Percentiles rank a stretch among this genome's conserved stretches.
phyloP scores from a whole-genome alignment of 305 asterid species.

The Ilex paraguariensis region DNA sequence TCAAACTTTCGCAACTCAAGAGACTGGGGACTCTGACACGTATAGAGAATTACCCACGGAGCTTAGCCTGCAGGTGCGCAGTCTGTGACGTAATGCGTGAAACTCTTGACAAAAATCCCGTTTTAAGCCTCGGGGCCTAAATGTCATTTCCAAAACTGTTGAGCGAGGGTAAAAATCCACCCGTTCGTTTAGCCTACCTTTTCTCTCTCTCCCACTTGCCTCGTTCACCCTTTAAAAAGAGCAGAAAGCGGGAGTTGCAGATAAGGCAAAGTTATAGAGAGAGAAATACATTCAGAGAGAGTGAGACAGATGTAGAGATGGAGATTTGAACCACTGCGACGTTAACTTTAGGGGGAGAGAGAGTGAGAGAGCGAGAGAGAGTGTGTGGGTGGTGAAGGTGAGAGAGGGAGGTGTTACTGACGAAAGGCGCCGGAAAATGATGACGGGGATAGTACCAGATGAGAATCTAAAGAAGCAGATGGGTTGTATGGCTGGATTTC shows the following conservation, averaged over 20 bases:
- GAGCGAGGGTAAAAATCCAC: constrained; percentile 10
- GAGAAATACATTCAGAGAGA: constrained; percentile 13
- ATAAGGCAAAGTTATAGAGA: constrained; percentile 8
- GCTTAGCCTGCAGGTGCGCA: no score
- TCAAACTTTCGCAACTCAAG: no score
- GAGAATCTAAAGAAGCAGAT: constrained; percentile 53
- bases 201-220: constrained; percentile 17
- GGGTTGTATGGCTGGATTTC: constrained; percentile 85
- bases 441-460: constrained; percentile 38
- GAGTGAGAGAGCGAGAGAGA: background rate
- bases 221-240: constrained; percentile 45
- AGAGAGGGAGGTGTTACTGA: constrained; percentile 14
- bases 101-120: no score
- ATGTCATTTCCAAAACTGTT: no score
- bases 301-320: constrained; percentile 10
- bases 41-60: no score
- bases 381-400: background rate
- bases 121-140: no score
- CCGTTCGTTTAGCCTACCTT: constrained; percentile 39
- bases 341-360: constrained; percentile 5
- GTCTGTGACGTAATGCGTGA: no score
- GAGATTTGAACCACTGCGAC: constrained; percentile 22
- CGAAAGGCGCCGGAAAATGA: constrained; percentile 26
- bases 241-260: constrained; percentile 74
- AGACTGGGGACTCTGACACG: no score